A percentile compares a stretch with the other conserved stretches of the same genome.
Evolutionary conservation across 2,329 filamentous ascomycete genomes (phyloP).

Genomic region (Phialophora macrospora): DNA sequence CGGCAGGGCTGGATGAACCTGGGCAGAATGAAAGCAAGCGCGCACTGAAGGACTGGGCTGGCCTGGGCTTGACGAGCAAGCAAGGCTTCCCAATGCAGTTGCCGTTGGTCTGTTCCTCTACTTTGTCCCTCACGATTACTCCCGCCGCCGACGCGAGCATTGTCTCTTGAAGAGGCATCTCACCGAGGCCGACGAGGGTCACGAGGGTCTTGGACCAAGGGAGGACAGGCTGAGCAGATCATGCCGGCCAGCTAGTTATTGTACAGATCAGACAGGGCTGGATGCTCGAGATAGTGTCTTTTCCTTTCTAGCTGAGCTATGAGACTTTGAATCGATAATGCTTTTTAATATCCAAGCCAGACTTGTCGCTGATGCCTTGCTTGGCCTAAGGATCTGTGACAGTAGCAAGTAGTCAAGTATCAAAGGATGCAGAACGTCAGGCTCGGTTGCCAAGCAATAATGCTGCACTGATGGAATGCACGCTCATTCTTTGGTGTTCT

Average conservation of each 20-base stretch:
- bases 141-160: neutral
- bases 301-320: slow-evolving; percentile 17
- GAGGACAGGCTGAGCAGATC: neutral
- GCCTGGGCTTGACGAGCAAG: slow-evolving; percentile 16
- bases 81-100: slow-evolving; percentile 5
- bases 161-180: neutral
- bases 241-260: slow-evolving; percentile 3
- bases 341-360: slow-evolving; percentile 12
- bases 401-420: too few relatives aligned
- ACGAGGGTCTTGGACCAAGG: neutral
- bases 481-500: neutral
- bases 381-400: too few relatives aligned
- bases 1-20: slow-evolving; percentile 15
- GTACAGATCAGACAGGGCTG: slow-evolving; percentile 18
- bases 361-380: too few relatives aligned
- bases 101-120: neutral
- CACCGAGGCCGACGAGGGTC: neutral
- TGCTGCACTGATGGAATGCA: neutral
- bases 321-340: slow-evolving; percentile 20
- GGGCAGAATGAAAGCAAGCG: slow-evolving; percentile 2
- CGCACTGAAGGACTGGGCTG: slow-evolving; percentile 13
- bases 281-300: slow-evolving; percentile 15
- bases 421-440: too few relatives aligned
- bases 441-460: neutral
- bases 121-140: neutral